Evolutionary conservation across 352 stramenopile genomes (phyloP).

Genomic region (Phytopythium mirpurense): DNA sequence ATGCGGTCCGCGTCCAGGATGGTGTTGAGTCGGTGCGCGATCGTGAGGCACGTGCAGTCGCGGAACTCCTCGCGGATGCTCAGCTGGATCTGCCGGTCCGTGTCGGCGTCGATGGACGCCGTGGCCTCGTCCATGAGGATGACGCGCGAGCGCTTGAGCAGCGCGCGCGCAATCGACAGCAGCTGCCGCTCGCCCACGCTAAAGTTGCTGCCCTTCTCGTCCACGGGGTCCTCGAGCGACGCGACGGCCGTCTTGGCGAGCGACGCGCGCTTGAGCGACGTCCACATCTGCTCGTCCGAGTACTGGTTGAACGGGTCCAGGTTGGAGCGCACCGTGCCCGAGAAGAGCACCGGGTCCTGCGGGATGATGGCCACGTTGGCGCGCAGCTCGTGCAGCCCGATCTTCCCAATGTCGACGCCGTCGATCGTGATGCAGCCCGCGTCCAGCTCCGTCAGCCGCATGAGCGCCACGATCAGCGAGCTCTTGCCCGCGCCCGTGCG

Average conservation of each 20-base stretch:
- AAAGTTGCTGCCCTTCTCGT: conserved; percentile 93
- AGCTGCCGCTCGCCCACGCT: conserved; percentile 93
- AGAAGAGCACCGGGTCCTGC: conserved; percentile 94
- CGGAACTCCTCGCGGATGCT: conserved; percentile 91
- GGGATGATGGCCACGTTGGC: conserved; percentile 80
- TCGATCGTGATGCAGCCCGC: conserved; percentile 40
- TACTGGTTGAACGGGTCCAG: conserved; percentile 89
- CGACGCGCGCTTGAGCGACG: conserved; percentile 75
- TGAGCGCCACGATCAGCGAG: conserved; percentile 85
- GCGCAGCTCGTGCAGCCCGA: conserved; percentile 44
- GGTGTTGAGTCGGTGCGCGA: conserved; percentile 97
- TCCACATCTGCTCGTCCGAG: conserved; percentile 77
- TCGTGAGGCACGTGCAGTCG: conserved; percentile 93
- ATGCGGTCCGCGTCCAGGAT: conserved; percentile 97
- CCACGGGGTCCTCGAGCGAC: conserved; percentile 30
- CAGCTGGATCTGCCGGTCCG: conserved; percentile 84
- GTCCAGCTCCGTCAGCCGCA: conserved; percentile 87
- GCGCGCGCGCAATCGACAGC: conserved; percentile 91
- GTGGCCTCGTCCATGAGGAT: conserved; percentile 98
- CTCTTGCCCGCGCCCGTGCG: conserved; percentile 84
- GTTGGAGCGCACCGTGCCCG: conserved; percentile 84
- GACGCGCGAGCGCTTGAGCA: conserved; percentile 88
- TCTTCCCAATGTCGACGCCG: conserved; percentile 39
- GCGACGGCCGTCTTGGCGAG: conserved; percentile 39
- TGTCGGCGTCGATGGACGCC: conserved; percentile 80